These are phyloP conservation scores for Hamigera avellanea DNA, from an alignment of 495 filamentous ascomycete genomes.

Conservation along the genomic window DNA sequence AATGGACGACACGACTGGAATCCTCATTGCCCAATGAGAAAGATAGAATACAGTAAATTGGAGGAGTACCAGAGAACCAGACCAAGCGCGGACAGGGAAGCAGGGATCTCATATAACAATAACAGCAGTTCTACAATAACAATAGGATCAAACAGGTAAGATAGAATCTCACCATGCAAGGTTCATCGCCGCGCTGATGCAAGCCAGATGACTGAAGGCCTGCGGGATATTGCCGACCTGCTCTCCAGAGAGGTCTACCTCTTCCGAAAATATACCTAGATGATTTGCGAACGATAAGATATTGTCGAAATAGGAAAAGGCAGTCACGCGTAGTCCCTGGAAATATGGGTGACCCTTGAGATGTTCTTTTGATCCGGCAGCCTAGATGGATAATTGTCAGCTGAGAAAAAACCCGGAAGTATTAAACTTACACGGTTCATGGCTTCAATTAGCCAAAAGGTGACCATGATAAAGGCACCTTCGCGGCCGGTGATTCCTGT, in stretches of 20 bases:
- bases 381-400: too few species aligned
- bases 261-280: slow-evolving; percentile 63
- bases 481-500: slow-evolving; percentile 58
- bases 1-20: too few species aligned
- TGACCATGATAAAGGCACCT: slow-evolving; percentile 70
- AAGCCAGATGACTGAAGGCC: slow-evolving; percentile 60
- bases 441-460: slow-evolving; percentile 67
- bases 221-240: slow-evolving; percentile 66
- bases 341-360: too few species aligned
- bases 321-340: slow-evolving; percentile 46
- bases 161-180: too few species aligned
- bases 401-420: not conserved
- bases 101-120: too few species aligned
- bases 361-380: slow-evolving; percentile 25
- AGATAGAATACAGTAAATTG: too few species aligned
- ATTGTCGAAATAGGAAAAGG: slow-evolving; percentile 63
- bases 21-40: too few species aligned
- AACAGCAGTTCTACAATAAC: too few species aligned
- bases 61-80: too few species aligned
- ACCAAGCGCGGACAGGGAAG: too few species aligned
- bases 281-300: slow-evolving; percentile 63
- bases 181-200: slow-evolving; percentile 64
- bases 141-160: too few species aligned
- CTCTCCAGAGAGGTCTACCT: slow-evolving; percentile 58
- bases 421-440: slow-evolving; percentile 52